Conservation (phyloP, 441 rosid genomes). For the Adansonia gregorii region DNA sequence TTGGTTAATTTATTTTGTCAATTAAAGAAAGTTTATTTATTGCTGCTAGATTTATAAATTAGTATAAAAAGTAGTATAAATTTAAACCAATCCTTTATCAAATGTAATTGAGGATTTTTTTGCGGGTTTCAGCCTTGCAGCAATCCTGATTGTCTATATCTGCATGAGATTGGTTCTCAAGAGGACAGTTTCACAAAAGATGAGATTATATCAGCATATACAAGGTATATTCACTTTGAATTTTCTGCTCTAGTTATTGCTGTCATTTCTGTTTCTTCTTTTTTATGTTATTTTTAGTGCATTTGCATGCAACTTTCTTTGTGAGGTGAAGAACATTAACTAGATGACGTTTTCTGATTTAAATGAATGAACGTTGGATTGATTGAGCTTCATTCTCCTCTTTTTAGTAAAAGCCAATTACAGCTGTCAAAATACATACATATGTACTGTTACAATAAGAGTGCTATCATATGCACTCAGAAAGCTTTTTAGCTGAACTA, state of each 20-base stretch:
- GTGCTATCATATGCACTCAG: neutral
- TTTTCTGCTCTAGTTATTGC: neutral
- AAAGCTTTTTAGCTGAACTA: neutral
- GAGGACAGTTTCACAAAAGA: conserved; percentile 93
- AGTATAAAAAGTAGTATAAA: neutral
- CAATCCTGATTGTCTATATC: conserved; percentile 88
- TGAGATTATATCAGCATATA: conserved; percentile 77
- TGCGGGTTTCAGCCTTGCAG: conserved; percentile 64
- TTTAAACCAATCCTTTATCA: neutral
- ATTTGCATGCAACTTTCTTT: neutral
- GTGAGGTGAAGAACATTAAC: neutral
- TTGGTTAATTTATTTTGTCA: neutral
- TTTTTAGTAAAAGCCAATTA: neutral
- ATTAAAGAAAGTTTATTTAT: neutral
- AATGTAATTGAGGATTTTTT: conserved; percentile 23
- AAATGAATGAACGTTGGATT: neutral
- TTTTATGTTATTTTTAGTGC: neutral
- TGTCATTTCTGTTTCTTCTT: neutral
- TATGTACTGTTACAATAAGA: neutral
- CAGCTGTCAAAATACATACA: neutral
- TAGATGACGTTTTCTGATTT: neutral
- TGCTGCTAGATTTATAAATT: neutral
- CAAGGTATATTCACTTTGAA: conserved; percentile 47
- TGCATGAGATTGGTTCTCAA: conserved; percentile 89
- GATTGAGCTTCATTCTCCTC: neutral